phyloP scores from a whole-genome alignment of 805 yeast genomes.

The Yamadazyma nakazawae region DNA sequence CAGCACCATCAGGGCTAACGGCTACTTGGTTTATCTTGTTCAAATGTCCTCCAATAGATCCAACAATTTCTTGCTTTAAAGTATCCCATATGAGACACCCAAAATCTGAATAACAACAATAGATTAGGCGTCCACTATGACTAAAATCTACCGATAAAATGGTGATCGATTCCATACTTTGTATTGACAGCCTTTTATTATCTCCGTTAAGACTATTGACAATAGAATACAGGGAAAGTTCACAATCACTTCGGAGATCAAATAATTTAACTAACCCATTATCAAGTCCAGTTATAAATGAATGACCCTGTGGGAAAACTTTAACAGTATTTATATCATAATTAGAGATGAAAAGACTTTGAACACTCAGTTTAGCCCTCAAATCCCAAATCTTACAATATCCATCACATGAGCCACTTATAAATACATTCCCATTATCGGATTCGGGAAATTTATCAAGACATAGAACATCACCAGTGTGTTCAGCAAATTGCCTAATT shows the following conservation, averaged over 20 bases:
- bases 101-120: conserved; percentile 70
- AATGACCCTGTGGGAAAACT: conserved; percentile 67
- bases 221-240: conserved; percentile 47
- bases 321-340: conserved; percentile 61
- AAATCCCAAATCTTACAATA: conserved; percentile 64
- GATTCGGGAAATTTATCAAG: conserved; percentile 24
- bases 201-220: conserved; percentile 4
- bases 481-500: conserved; percentile 56
- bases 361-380: conserved; percentile 47
- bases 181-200: conserved; percentile 4
- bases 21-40: conserved; percentile 61
- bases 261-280: conserved; percentile 68
- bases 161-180: conserved; percentile 34
- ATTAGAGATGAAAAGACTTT: conserved; percentile 51
- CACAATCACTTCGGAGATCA: conserved; percentile 77
- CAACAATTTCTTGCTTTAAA: conserved; percentile 61
- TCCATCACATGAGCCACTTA: conserved; percentile 69
- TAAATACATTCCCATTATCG: conserved; percentile 34
- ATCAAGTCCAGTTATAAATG: conserved; percentile 75
- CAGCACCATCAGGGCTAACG: conserved; percentile 71
- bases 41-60: conserved; percentile 54
- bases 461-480: conserved; percentile 67
- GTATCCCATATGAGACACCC: conserved; percentile 79
- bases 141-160: conserved; percentile 72
- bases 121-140: conserved; percentile 68